Evolutionary conservation across 306 rosid genomes (phyloP), one percentile per base, ranked within the genome.

Genomic region (Acacia confusa): DNA sequence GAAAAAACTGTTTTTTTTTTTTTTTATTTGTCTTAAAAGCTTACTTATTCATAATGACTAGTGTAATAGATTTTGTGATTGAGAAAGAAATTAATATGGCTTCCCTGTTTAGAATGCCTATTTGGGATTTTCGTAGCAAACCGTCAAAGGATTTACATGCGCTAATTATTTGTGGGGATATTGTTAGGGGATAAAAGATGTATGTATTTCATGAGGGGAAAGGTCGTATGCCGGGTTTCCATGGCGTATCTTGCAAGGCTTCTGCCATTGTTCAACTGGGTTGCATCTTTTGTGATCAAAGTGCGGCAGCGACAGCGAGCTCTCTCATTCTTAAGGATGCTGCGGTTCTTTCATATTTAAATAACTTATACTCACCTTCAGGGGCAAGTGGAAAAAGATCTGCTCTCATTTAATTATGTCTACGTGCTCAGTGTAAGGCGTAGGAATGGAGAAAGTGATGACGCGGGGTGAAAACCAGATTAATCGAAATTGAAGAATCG

Each of bases 11-110:
- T 65, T 81, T 34, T 60, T 81, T 66, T 81, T 34, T 65, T 81
- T 30, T 60, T 58, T 45, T 17, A 69, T 24, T 79, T 76, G 75
- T 87, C 83, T 83, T 77, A 32, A 70, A 75, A 82, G 85, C 92
- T 91, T 87, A 86, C 90, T 85, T 83, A 48, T 85, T 86, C 79
- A 41, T 81, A 84, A 68, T 53, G 84, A 76, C 84, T 32, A 48
- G 20, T 91, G 84, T 91, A 93, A 87, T 86, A 75, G 87, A 82
- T 79, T 80, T 89, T 82, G 81, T 79, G 82, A 77, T 84, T 67
- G 76, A 19, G 27, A 55, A 80, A 79, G 88, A 82, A 79, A 61
- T 76, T 70, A 80, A 83, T 81, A 68, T 78, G 74, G 30, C 24
- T 72, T 60, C 40, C 40, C 38, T 65, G 70, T 14, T 68, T 76